Base-by-base conservation (phyloP, 768 basidiomycete genomes). In the Rubroboletus satanas region DNA sequence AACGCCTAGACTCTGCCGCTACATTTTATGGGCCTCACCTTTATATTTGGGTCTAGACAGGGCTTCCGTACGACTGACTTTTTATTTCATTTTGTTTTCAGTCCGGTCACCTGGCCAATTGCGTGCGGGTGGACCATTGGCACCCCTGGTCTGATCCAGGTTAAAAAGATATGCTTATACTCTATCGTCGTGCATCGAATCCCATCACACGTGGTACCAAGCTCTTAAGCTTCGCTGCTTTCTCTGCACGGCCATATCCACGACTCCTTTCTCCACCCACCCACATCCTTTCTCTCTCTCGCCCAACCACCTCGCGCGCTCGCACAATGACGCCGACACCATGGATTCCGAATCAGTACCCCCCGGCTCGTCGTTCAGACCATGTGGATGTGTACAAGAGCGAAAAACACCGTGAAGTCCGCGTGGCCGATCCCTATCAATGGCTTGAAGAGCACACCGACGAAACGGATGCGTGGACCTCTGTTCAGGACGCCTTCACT, bases 311-410 rank as follows among this genome's bases (percentile, higher is more conserved):
- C 29, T 57, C 63, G 17, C 39, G 60, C 8, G 45, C 59, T 21
- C 28, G 57, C 51, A 68, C 58, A 5, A 74, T 79, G 74, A 45
- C 73, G 9, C 65, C 74, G 15, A 78, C 77, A 8, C 66, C 74
- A 7, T 89, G 85, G 84, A 72, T 62, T 12, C 75, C 83, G 18
- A 77, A 81, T 59, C 65, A 65, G 28, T 92, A 92, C 65, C 91
- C 91, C 0, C 48, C 68, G 8, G 78, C 87, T 28, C 83, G 81
- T 51, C 81, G 88, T 48, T 82, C 80, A 7, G 82, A 87, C 62
- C 82, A 85, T 63, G 72, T 83, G 45, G 86, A 90, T 67, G 67
- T 77, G 33, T 93, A 88, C 74, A 79, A 84, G 66, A 87, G 83
- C 69, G 79, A 82, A 61, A 68, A 72, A 43, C 70, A 76, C n/a